Evolutionary conservation across 2,329 filamentous ascomycete genomes (phyloP), one percentile per base, ranked within the genome.

Genomic region (Albifimbria verrucaria): DNA sequence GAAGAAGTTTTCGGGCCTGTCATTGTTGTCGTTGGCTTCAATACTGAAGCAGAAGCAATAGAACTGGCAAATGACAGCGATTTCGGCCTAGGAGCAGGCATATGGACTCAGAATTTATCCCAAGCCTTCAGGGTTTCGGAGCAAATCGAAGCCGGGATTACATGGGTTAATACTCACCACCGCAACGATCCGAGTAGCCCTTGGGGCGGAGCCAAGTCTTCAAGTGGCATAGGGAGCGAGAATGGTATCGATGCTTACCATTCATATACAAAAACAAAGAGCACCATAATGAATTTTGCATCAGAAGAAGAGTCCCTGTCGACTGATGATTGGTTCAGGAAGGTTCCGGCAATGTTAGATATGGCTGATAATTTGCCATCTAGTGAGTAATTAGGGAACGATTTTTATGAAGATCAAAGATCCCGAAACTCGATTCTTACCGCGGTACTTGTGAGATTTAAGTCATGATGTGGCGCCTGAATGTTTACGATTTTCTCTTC

Each of bases 1-100:
- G 87, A 92, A 67, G 90, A 94, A 70, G 90, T 91, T 55, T 94
- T 94, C 68, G 90, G 90, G 20, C 90, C 90, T 9, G 89, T 92
- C 39, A 86, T 89, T 67, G 81, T 87, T 49, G 82, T 94, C 59
- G 80, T 83, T 62, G 88, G 87, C 61, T 93, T 94, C 75, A 85
- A 85, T 67, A 85, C 78, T 59, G 87, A 90, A 73, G 83, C 83
- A 21, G 84, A 92, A 48, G 89, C 84, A 42, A 79, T 93, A 62
- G 73, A 75, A 51, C 73, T 89, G 46, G 89, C 85, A 54, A 93
- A 94, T 77, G 78, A 82, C 70, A 88, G 82, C 63, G 87, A 79
- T 57, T 93, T 90, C 69, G 89, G 88, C 56, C 81, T 94, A 24
- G 89, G 89, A 51, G 87, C 89, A 22, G 88, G 85, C 23, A 77